Conservation (phyloP, 495 filamentous ascomycete genomes). For the Darksidea phi region DNA sequence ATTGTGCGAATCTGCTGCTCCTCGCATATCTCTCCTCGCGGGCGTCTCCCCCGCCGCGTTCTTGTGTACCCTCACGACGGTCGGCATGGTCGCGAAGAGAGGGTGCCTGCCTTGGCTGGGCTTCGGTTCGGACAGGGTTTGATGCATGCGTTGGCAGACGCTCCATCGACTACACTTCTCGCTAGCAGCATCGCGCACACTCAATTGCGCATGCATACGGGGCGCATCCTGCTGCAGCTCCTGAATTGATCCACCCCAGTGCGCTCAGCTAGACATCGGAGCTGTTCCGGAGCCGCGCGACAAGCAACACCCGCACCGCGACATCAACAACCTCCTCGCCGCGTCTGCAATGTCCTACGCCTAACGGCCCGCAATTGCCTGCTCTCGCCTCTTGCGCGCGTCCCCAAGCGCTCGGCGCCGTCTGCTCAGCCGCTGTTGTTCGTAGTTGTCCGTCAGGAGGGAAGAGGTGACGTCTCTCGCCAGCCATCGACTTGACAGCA, state of each 20-base stretch:
- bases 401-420: not conserved
- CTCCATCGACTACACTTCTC: not conserved
- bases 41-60: not conserved
- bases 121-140: not conserved
- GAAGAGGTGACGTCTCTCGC: not conserved
- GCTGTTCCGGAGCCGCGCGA: too few species aligned
- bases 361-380: not conserved
- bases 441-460: not conserved
- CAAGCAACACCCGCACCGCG: too few species aligned
- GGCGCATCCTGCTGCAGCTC: not conserved
- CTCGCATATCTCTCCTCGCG: not conserved
- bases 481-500: not conserved
- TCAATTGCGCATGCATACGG: not conserved
- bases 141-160: not conserved
- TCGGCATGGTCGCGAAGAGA: not conserved
- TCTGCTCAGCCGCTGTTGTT: not conserved
- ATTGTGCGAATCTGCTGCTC: not conserved
- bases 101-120: not conserved
- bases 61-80: not conserved
- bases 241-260: not conserved
- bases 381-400: not conserved
- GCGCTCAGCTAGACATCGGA: too few species aligned
- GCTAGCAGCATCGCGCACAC: conserved; percentile 2
- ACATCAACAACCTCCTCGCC: too few species aligned
- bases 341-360: not conserved